These are phyloP conservation scores for Gaultheria prostrata DNA, from an alignment of 148 eudicot species.

Conservation along the genomic window DNA sequence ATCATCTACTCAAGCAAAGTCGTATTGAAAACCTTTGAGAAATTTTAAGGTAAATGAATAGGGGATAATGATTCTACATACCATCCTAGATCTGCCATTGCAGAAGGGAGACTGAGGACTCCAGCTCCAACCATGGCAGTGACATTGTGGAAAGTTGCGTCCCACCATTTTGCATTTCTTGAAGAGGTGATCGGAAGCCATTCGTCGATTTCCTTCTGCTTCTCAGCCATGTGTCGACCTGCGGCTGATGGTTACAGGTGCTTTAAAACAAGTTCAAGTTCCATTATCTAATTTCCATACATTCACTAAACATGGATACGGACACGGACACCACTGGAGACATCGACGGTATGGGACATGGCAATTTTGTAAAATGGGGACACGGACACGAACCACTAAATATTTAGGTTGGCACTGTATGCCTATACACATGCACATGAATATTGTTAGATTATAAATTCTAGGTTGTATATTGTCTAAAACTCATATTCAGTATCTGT, in stretches of 20 bases:
- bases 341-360: no score
- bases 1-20: no score
- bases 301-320: background rate
- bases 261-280: no score
- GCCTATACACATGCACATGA: background rate
- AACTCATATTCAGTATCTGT: background rate
- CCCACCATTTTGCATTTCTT: conserved; percentile 29
- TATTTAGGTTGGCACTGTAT: background rate
- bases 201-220: conserved; percentile 23
- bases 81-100: conserved; percentile 27
- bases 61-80: background rate
- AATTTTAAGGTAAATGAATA: background rate
- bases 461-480: background rate
- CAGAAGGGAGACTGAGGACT: conserved; percentile 23
- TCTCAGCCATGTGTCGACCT: conserved; percentile 15
- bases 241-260: background rate
- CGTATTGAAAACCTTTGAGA: background rate
- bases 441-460: background rate
- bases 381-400: background rate
- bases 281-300: background rate
- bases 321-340: background rate
- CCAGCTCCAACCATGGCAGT: conserved; percentile 33
- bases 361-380: no score
- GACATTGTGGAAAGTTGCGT: conserved; percentile 29
- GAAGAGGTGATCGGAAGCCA: conserved; percentile 27